Evolutionary conservation across 306 rosid genomes (phyloP).

Genomic region (Rubus parviflorus): DNA sequence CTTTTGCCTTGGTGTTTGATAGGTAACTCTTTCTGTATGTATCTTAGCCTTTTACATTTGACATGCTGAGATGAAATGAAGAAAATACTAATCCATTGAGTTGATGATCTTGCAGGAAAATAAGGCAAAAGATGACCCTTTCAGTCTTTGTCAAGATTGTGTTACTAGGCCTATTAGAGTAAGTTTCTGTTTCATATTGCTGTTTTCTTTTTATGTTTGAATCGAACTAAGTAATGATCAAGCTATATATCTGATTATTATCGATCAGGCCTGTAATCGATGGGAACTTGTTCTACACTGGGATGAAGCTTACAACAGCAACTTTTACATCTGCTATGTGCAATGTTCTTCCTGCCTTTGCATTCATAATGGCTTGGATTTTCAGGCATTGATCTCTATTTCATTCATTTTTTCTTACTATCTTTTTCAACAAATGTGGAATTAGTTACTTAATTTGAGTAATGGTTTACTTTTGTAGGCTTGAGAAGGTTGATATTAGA

Average conservation of each 20-base stretch:
- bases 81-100: slow-evolving; percentile 4
- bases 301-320: slow-evolving; percentile 59
- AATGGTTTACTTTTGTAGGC: slow-evolving; percentile 28
- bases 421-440: background rate
- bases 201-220: background rate
- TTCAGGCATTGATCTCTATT: slow-evolving; percentile 1
- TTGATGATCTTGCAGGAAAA: slow-evolving; percentile 35
- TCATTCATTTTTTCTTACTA: background rate
- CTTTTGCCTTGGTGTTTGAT: slow-evolving; percentile 50
- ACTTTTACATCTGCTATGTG: slow-evolving; percentile 49
- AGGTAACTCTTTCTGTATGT: slow-evolving; percentile 29
- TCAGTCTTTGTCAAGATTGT: slow-evolving; percentile 36
- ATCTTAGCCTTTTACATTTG: background rate
- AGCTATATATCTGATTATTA: background rate
- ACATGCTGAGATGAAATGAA: background rate
- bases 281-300: slow-evolving; percentile 53
- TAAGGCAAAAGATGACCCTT: slow-evolving; percentile 50
- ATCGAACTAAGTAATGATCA: background rate
- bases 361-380: slow-evolving; percentile 61
- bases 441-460: background rate
- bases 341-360: slow-evolving; percentile 60
- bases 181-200: background rate
- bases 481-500: slow-evolving; percentile 45
- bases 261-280: slow-evolving; percentile 52
- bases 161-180: slow-evolving; percentile 45